These are phyloP conservation scores for Gnomoniopsis sp. DNA, from an alignment of 2,329 filamentous ascomycete genomes.

Conservation along the genomic window DNA sequence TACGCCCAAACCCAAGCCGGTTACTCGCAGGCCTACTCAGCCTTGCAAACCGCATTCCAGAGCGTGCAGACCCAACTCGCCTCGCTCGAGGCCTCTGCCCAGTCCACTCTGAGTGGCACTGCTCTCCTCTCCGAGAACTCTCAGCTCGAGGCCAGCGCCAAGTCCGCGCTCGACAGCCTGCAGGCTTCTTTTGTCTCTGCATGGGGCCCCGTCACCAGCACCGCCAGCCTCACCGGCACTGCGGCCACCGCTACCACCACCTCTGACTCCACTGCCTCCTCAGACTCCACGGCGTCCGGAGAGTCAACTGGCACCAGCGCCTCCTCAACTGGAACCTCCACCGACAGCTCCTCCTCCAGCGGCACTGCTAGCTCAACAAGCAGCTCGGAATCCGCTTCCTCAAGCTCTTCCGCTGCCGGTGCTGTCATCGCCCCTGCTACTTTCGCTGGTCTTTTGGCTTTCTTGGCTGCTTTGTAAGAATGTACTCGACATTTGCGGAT, in stretches of 20 bases:
- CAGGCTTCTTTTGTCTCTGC: not conserved
- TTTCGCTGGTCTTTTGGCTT: not conserved
- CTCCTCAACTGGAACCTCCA: not conserved
- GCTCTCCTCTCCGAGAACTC: not conserved
- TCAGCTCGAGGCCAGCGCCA: not conserved
- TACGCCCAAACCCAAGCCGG: not conserved
- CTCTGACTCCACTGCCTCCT: not conserved
- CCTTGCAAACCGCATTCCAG: not conserved
- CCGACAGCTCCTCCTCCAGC: not conserved
- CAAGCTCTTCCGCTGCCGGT: conserved; percentile 3
- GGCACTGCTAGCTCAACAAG: not conserved
- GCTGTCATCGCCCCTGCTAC: not conserved
- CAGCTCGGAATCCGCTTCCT: not conserved
- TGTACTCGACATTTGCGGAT: not conserved
- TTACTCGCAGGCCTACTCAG: not conserved
- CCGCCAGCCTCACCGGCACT: not conserved
- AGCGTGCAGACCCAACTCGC: not conserved
- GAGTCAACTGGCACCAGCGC: not conserved
- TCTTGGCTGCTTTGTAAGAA: conserved; percentile 4
- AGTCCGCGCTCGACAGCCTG: not conserved
- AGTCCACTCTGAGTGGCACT: not conserved
- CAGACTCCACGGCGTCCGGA: not conserved
- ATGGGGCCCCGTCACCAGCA: not conserved
- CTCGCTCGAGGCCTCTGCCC: not conserved
- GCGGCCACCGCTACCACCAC: not conserved